phyloP scores from a whole-genome alignment of 352 stramenopile genomes.

The Achlya hypogyna region DNA sequence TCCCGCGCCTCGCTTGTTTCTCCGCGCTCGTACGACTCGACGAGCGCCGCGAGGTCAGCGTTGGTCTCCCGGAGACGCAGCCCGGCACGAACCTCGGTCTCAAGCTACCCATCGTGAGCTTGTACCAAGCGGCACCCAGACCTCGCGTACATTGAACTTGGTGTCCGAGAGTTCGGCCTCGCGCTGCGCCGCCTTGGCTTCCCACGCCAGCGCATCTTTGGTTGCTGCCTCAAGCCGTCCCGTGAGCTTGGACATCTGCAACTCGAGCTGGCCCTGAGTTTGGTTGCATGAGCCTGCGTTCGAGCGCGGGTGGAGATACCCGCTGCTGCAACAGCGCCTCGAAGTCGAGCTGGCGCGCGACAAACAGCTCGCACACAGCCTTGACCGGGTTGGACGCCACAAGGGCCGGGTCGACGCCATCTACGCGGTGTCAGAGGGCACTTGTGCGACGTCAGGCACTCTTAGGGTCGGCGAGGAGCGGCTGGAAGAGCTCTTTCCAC shows the following conservation, averaged over 20 bases:
- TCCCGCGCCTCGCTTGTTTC: conserved; percentile 29
- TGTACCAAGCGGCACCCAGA: background rate
- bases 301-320: background rate
- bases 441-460: conserved; percentile 22
- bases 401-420: conserved; percentile 33
- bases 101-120: background rate
- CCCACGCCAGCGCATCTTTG: conserved; percentile 27
- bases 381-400: conserved; percentile 34
- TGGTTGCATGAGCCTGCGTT: background rate
- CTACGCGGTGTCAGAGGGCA: background rate
- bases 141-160: conserved; percentile 26
- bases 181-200: conserved; percentile 36
- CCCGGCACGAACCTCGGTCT: background rate
- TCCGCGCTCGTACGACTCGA: conserved; percentile 50
- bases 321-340: conserved; percentile 54
- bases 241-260: conserved; percentile 41
- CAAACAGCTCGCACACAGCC: conserved; percentile 43
- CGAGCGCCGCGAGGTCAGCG: conserved; percentile 46
- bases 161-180: conserved; percentile 34
- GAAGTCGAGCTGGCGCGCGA: conserved; percentile 45
- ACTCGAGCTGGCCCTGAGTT: conserved; percentile 30
- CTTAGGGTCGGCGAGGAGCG: conserved; percentile 23
- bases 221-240: conserved; percentile 36
- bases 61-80: conserved; percentile 44
- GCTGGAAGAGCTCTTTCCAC: background rate